Percentiles rank a stretch among this genome's conserved stretches.
Conservation (phyloP, 129 eudicot genomes). For the Artemisia argyi region DNA sequence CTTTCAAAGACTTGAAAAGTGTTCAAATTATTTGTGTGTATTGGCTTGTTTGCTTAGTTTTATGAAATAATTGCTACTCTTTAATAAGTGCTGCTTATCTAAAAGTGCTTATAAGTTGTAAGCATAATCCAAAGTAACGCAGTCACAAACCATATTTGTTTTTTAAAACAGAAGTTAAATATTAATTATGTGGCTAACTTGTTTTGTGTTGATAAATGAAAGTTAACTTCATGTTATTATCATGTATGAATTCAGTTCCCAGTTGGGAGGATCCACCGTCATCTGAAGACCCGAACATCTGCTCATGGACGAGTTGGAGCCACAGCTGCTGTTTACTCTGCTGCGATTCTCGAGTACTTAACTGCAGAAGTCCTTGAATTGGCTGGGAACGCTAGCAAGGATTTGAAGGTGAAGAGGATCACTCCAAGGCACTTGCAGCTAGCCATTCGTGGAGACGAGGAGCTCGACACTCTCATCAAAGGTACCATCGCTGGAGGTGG, state of each 20-base stretch:
- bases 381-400: constrained; percentile 91
- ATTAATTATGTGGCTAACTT: neutral
- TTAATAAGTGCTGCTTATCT: too few relatives aligned
- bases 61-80: too few relatives aligned
- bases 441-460: constrained; percentile 92
- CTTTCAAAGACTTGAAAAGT: too few relatives aligned
- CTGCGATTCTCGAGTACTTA: constrained; percentile 80
- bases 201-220: neutral
- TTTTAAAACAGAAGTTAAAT: too few relatives aligned
- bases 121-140: too few relatives aligned
- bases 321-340: constrained; percentile 87
- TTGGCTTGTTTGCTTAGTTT: too few relatives aligned
- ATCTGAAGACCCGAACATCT: constrained; percentile 65
- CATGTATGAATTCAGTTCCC: constrained; percentile 51
- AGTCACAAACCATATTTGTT: too few relatives aligned
- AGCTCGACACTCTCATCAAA: constrained; percentile 83
- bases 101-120: too few relatives aligned
- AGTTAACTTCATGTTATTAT: neutral
- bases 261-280: constrained; percentile 82
- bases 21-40: too few relatives aligned
- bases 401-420: constrained; percentile 83
- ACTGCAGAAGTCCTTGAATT: constrained; percentile 84
- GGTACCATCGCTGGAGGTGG: constrained; percentile 95
- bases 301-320: constrained; percentile 89
- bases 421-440: constrained; percentile 83